Percentiles rank a stretch among this genome's conserved stretches.
phyloP scores from a whole-genome alignment of 352 stramenopile genomes.

The Paralagenidium karlingii region DNA sequence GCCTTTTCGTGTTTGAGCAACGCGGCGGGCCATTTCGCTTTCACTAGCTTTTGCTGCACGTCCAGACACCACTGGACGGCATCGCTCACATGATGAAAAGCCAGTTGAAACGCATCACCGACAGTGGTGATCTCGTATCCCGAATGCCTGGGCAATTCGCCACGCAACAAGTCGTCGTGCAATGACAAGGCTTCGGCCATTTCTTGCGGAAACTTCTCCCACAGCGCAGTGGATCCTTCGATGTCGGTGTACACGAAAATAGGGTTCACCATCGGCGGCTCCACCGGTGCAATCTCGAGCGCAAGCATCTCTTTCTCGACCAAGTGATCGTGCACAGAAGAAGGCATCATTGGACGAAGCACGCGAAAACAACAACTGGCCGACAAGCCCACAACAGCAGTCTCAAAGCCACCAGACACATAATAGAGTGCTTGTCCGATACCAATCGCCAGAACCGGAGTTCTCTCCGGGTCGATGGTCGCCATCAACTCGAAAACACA shows the following conservation, averaged over 20 bases:
- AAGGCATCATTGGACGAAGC: slow-evolving; percentile 45
- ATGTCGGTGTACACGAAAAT: slow-evolving; percentile 79
- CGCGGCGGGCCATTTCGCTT: slow-evolving; percentile 28
- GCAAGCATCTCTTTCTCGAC: slow-evolving; percentile 24
- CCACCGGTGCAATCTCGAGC: too few species aligned
- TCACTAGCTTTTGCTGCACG: slow-evolving; percentile 52
- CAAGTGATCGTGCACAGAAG: slow-evolving; percentile 45
- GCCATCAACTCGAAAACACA: slow-evolving; percentile 32
- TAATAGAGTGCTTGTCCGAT: slow-evolving; percentile 45
- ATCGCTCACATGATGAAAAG: slow-evolving; percentile 51
- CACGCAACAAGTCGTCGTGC: slow-evolving; percentile 54
- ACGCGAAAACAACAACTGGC: slow-evolving; percentile 45
- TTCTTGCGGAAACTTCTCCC: slow-evolving; percentile 21
- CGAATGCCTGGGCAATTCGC: slow-evolving; percentile 29
- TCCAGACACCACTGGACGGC: slow-evolving; percentile 48
- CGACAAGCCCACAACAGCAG: slow-evolving; percentile 47
- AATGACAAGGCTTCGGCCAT: slow-evolving; percentile 58
- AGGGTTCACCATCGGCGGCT: slow-evolving; percentile 29
- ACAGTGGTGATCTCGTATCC: slow-evolving; percentile 74
- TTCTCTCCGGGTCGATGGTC: slow-evolving; percentile 9
- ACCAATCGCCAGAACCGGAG: slow-evolving; percentile 29
- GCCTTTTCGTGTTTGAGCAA: slow-evolving; percentile 30
- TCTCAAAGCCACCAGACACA: slow-evolving; percentile 37
- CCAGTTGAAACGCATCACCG: slow-evolving; percentile 71
- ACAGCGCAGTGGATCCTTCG: slow-evolving; percentile 59